Percentiles rank a stretch among this genome's conserved stretches.
phyloP scores from a whole-genome alignment of 2,329 filamentous ascomycete species.

The Phaeosphaeriaceae sp. region DNA sequence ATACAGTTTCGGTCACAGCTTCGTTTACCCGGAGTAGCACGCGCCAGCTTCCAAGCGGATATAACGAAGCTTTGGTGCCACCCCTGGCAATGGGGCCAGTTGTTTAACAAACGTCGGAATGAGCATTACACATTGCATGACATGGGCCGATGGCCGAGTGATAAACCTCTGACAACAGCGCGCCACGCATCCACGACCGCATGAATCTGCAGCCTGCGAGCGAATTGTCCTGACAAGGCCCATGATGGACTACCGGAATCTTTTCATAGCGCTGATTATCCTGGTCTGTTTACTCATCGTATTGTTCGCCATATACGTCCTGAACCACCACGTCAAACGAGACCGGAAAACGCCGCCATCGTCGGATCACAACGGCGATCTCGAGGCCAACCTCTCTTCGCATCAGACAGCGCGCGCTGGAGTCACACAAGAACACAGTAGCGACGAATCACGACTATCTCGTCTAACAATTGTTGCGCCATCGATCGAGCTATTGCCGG shows the following conservation, averaged over 20 bases:
- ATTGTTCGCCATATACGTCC: slow-evolving; percentile 22
- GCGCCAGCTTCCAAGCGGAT: neutral
- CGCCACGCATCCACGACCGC: slow-evolving; percentile 1
- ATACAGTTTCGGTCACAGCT: neutral
- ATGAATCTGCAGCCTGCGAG: neutral
- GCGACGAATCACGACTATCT: slow-evolving; percentile 12
- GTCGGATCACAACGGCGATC: slow-evolving; percentile 2
- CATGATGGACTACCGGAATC: slow-evolving; percentile 1
- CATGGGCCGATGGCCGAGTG: neutral
- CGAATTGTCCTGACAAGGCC: neutral
- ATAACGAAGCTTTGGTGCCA: neutral
- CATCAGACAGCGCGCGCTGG: slow-evolving; percentile 7
- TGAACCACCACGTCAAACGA: slow-evolving; percentile 15
- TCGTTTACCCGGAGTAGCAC: slow-evolving; percentile 4
- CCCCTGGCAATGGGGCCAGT: neutral
- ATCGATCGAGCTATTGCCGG: slow-evolving; percentile 15
- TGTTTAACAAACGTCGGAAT: neutral
- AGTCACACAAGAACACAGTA: slow-evolving; percentile 8
- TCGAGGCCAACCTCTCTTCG: slow-evolving; percentile 4
- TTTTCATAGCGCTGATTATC: slow-evolving; percentile 24
- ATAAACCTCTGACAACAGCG: slow-evolving; percentile 7
- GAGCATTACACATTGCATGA: neutral
- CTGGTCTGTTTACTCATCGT: slow-evolving; percentile 19
- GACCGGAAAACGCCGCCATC: neutral
- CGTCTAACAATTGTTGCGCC: slow-evolving; percentile 7